Base-by-base conservation (phyloP, 805 yeast species). In the Phaffomyces opuntiae region DNA sequence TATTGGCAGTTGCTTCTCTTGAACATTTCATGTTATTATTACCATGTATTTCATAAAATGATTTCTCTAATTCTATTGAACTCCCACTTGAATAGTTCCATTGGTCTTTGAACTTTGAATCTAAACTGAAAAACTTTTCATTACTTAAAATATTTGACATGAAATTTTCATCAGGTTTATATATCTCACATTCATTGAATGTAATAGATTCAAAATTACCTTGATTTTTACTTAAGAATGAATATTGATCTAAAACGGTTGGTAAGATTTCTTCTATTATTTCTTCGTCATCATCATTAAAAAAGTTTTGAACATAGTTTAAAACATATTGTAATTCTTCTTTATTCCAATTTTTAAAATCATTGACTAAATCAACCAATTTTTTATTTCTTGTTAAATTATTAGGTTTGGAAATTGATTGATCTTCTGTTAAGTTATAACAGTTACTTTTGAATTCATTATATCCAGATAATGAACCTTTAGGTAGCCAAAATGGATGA, bases 401-500 rank as follows among this genome's bases (percentile, higher is more conserved):
- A 13, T 40, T 38, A 16, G 17, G 4, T 9, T 31, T 17, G 7
- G 27, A 13, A 24, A 7, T 4, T 13, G 24, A 14, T n/a, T 24
- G 24, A 21, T 21, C 26, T 26, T 34, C 26, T 6, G 17, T 16
- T 5, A 26, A 5, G 0, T 29, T 26, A 7, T 26, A 25, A 24
- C 14, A 26, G 7, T 16, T 24, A 14, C 25, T 33, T 34, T 43
- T 43, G 19, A 38, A 36, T 7, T 26, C 34, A 17, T 52, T 52
- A 48, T 68, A 63, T 26, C 61, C 54, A 17, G 53, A 42, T 25
- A 62, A 49, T 19, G 71, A 46, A 6, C 61, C 52, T 6, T 63
- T 51, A 40, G 77, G 77, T 44, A 75, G 69, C 95, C 96, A 87
- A 50, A 89, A 61, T 4, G 96, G 96, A 62, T 90, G 98, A 0